These are phyloP conservation scores for Flaveria linearis DNA, from an alignment of 129 eudicot species.

Conservation along the genomic window DNA sequence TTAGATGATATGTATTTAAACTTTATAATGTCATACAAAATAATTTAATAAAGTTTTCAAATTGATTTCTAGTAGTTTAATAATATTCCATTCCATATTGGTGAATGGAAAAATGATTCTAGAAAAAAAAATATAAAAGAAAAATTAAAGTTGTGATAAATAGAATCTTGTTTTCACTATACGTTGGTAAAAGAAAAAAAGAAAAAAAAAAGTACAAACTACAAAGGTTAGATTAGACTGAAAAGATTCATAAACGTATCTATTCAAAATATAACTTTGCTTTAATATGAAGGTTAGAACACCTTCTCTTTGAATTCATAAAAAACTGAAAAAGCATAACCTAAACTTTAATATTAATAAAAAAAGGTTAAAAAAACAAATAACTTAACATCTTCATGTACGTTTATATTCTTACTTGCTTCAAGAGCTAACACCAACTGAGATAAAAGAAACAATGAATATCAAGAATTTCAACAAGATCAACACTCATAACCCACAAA, in stretches of 20 bases:
- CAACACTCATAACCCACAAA: background rate
- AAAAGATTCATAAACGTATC: slow-evolving; percentile 8
- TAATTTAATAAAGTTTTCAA: too few relatives aligned
- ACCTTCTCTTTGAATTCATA: slow-evolving; percentile 27
- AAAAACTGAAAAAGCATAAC: background rate
- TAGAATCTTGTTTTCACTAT: too few relatives aligned
- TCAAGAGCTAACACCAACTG: slow-evolving; percentile 23
- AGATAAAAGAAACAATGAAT: slow-evolving; percentile 20
- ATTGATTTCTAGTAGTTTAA: too few relatives aligned
- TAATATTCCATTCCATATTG: too few relatives aligned
- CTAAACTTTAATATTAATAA: background rate
- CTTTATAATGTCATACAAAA: too few relatives aligned
- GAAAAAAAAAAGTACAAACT: too few relatives aligned
- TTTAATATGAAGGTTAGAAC: slow-evolving; percentile 33
- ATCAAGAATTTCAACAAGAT: background rate
- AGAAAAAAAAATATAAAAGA: too few relatives aligned
- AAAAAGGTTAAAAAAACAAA: background rate
- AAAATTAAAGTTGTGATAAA: too few relatives aligned
- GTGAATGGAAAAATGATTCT: too few relatives aligned
- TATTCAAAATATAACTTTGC: slow-evolving; percentile 17
- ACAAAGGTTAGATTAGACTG: background rate
- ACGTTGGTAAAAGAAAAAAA: too few relatives aligned
- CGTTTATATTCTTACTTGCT: slow-evolving; percentile 38
- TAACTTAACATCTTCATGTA: slow-evolving; percentile 22
- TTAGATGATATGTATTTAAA: too few relatives aligned